Evolutionary conservation across 2,329 filamentous ascomycete species (phyloP).

Genomic region (Aschersonia sp.): DNA sequence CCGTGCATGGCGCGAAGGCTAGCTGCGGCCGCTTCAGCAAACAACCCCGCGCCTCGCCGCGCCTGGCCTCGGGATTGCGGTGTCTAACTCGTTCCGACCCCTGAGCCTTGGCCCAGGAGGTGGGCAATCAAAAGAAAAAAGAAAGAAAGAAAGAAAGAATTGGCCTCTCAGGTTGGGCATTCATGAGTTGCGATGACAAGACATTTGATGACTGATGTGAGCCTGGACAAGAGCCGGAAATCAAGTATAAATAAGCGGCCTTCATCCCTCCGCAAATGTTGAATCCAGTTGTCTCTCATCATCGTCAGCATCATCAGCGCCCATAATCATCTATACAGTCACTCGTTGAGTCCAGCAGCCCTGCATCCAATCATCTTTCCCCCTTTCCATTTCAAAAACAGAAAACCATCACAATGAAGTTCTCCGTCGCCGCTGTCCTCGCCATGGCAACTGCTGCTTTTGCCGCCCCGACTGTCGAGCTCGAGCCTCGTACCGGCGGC

Average conservation of each 20-base stretch:
- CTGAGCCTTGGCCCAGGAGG: too few relatives aligned
- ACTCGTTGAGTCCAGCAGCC: too few relatives aligned
- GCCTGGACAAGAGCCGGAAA: background rate
- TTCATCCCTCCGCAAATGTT: background rate
- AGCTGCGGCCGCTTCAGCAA: too few relatives aligned
- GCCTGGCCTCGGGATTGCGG: too few relatives aligned
- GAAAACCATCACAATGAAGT: slow-evolving; percentile 2
- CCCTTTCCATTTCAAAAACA: background rate
- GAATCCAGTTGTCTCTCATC: background rate
- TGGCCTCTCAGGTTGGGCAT: too few relatives aligned
- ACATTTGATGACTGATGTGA: background rate
- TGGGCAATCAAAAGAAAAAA: too few relatives aligned
- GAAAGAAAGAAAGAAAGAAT: too few relatives aligned
- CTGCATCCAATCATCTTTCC: background rate
- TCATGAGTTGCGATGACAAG: background rate
- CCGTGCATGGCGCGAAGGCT: too few relatives aligned
- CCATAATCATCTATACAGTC: too few relatives aligned
- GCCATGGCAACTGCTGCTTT: slow-evolving; percentile 2
- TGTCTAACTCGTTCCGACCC: too few relatives aligned
- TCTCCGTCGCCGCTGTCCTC: slow-evolving; percentile 1
- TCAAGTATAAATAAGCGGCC: slow-evolving; percentile 1
- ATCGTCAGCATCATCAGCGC: background rate
- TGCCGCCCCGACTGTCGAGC: background rate
- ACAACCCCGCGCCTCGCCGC: too few relatives aligned
- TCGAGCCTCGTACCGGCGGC: background rate